Evolutionary conservation across 2,329 filamentous ascomycete species (phyloP).

Genomic region (Coleophoma eucalyptorum): DNA sequence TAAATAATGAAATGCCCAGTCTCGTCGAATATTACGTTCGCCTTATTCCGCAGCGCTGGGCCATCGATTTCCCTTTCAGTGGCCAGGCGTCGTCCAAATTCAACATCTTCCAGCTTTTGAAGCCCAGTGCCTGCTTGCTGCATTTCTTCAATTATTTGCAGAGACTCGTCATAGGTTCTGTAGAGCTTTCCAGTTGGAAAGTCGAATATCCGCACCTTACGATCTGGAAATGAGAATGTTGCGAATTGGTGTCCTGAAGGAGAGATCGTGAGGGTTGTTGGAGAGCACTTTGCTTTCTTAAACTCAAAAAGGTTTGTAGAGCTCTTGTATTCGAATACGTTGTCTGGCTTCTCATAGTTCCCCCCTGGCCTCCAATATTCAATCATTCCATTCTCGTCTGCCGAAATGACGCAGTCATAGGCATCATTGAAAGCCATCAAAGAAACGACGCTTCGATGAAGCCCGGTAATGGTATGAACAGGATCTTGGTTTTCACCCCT

Average conservation of each 20-base stretch:
- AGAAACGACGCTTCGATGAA: conserved; percentile 81
- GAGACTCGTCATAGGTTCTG: conserved; percentile 91
- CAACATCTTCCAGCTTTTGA: conserved; percentile 80
- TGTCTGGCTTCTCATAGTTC: conserved; percentile 85
- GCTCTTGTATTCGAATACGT: conserved; percentile 90
- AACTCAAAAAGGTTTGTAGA: conserved; percentile 94
- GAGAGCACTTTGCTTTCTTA: conserved; percentile 88
- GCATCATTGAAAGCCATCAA: conserved; percentile 86
- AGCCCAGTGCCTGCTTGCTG: conserved; percentile 86
- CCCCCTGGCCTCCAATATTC: conserved; percentile 90
- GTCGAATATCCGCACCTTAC: conserved; percentile 90
- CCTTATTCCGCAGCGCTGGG: conserved; percentile 59
- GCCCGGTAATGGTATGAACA: conserved; percentile 69
- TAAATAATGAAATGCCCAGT: conserved; percentile 94
- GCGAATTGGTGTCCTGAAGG: conserved; percentile 83
- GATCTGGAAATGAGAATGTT: conserved; percentile 86
- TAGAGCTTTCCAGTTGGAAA: conserved; percentile 85
- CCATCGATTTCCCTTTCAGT: conserved; percentile 84
- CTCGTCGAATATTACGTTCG: conserved; percentile 93
- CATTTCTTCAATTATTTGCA: conserved; percentile 87
- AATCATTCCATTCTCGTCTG: conserved; percentile 86
- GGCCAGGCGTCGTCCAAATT: conserved; percentile 85
- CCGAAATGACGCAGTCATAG: conserved; percentile 87
- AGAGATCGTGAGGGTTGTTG: conserved; percentile 78
- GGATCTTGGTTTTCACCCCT: conserved; percentile 75